phyloP scores from a whole-genome alignment of 768 basidiomycete genomes.

The Rubroboletus satanas region DNA sequence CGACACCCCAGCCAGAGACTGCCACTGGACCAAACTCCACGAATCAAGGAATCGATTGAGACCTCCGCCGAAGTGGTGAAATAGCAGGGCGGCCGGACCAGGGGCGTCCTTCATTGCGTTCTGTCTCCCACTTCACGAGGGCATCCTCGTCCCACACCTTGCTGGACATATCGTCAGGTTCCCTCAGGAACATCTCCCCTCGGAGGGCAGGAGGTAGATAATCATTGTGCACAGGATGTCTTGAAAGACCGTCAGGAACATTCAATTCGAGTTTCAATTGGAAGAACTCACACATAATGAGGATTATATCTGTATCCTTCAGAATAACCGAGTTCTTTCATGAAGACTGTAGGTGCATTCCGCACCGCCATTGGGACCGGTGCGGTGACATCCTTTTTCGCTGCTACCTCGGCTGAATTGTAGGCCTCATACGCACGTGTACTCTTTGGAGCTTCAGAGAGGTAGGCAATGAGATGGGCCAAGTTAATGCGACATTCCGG shows the following conservation, averaged over 20 bases:
- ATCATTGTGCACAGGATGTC: conserved; percentile 64
- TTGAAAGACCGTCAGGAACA: conserved; percentile 18
- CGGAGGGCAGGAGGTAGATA: conserved; percentile 53
- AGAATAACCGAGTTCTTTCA: conserved; percentile 69
- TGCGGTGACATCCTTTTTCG: conserved; percentile 46
- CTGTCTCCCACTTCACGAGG: conserved; percentile 52
- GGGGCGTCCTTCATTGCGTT: conserved; percentile 42
- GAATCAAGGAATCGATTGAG: background rate
- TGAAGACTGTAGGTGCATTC: conserved; percentile 71
- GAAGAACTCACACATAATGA: conserved; percentile 42
- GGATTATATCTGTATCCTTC: conserved; percentile 65
- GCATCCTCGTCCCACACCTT: conserved; percentile 62
- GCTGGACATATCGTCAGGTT: conserved; percentile 38
- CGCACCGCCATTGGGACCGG: conserved; percentile 71
- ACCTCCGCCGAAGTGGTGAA: background rate
- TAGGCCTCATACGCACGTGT: conserved; percentile 80
- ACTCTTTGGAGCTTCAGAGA: conserved; percentile 80
- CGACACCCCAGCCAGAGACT: background rate
- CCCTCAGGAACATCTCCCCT: conserved; percentile 42
- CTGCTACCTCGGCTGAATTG: conserved; percentile 60
- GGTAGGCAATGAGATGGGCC: conserved; percentile 72
- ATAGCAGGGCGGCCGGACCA: conserved; percentile 43
- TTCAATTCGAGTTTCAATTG: background rate
- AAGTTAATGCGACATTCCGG: conserved; percentile 78
- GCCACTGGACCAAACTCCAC: background rate